Percentiles rank a stretch among this genome's conserved stretches.
Evolutionary conservation across 2,329 filamentous ascomycete genomes (phyloP).

Genomic region (Colletotrichum acutatum): DNA sequence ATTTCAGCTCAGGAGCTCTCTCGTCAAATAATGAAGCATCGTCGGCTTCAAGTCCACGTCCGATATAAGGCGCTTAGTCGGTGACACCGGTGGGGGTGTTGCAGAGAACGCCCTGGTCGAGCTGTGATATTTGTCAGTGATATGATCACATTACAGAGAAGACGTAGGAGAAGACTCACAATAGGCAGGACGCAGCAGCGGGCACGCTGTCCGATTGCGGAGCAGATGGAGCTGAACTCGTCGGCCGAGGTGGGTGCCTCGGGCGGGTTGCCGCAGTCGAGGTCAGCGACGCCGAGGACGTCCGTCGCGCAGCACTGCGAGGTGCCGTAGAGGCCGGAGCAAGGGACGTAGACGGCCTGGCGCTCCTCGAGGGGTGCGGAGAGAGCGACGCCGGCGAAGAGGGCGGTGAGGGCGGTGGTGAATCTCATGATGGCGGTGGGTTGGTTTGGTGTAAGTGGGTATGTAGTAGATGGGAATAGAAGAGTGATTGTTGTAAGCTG

Average conservation of each 20-base stretch:
- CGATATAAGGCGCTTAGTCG: constrained; percentile 36
- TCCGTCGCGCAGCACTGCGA: constrained; percentile 72
- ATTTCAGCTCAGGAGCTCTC: background rate
- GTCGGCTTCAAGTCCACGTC: background rate
- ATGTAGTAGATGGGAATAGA: background rate
- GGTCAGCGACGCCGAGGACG: constrained; percentile 65
- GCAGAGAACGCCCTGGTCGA: constrained; percentile 50
- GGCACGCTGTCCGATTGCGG: constrained; percentile 62
- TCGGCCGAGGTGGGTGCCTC: constrained; percentile 49
- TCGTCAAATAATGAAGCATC: background rate
- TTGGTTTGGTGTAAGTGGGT: background rate
- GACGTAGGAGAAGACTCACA: background rate
- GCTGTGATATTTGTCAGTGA: constrained; percentile 23
- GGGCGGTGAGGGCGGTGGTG: constrained; percentile 28
- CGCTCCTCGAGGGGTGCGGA: constrained; percentile 47
- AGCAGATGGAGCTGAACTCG: constrained; percentile 58
- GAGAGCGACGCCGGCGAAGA: constrained; percentile 41
- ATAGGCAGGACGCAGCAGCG: constrained; percentile 68
- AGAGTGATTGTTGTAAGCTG: background rate
- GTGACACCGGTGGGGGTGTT: constrained; percentile 45
- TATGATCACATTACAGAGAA: background rate
- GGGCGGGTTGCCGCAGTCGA: constrained; percentile 64
- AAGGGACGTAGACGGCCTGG: constrained; percentile 51
- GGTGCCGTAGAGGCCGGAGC: constrained; percentile 54
- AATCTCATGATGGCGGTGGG: constrained; percentile 31